Percentiles rank a stretch among this genome's conserved stretches.
phyloP scores from a whole-genome alignment of 345 rosid species.

The Crucihimalaya himalaica region DNA sequence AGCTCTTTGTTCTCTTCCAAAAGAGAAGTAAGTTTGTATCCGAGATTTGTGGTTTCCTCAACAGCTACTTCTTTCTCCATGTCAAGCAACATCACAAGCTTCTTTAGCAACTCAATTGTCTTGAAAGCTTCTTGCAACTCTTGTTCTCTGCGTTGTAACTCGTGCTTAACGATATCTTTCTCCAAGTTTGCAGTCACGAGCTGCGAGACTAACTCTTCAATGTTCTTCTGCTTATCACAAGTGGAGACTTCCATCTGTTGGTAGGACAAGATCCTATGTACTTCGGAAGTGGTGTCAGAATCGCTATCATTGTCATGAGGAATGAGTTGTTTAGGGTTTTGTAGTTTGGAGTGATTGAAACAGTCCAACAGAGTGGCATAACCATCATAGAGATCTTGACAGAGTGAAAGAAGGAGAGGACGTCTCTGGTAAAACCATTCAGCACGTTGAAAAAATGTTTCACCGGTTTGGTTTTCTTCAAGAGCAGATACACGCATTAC shows the following conservation, averaged over 20 bases:
- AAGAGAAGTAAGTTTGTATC: conserved; percentile 43
- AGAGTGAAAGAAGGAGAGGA: conserved; percentile 58
- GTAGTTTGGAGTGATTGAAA: conserved; percentile 15
- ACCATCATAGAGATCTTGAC: conserved; percentile 58
- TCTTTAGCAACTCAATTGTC: conserved; percentile 60
- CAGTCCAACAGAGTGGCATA: conserved; percentile 48
- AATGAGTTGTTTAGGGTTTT: conserved; percentile 26
- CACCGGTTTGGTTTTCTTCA: conserved; percentile 37
- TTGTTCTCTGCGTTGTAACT: conserved; percentile 40
- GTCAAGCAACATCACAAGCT: conserved; percentile 62
- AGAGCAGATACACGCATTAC: conserved; percentile 20
- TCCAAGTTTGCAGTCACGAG: conserved; percentile 54
- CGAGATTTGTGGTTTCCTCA: conserved; percentile 56
- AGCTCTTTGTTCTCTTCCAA: conserved; percentile 58
- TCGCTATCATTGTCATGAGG: conserved; percentile 1
- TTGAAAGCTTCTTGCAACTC: conserved; percentile 42
- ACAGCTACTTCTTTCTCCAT: conserved; percentile 60
- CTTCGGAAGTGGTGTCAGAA: conserved; percentile 16
- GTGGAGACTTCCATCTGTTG: conserved; percentile 14
- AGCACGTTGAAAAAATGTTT: conserved; percentile 56
- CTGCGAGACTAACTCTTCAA: conserved; percentile 41
- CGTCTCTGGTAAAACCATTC: conserved; percentile 61
- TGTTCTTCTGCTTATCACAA: conserved; percentile 1
- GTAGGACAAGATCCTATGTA: conserved; percentile 18
- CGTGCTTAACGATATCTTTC: conserved; percentile 40